Percentiles rank a stretch among this genome's conserved stretches.
Conservation (phyloP, 257 asterid species). For the Dorcoceras hygrometricum region DNA sequence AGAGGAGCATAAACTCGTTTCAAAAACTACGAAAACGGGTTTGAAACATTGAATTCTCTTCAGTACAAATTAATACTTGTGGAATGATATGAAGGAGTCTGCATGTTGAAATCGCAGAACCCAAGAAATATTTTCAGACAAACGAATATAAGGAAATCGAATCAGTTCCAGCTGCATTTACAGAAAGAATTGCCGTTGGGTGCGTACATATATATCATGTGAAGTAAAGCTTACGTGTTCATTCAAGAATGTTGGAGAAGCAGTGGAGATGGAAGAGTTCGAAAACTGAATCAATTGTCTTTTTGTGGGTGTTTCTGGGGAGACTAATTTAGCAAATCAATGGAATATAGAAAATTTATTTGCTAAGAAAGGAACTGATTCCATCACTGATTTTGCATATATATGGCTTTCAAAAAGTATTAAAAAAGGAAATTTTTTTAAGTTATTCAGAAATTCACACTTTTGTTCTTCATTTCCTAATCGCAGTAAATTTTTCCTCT, state of each 20-base stretch:
- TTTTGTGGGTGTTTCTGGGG: not conserved
- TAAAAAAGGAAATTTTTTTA: no score
- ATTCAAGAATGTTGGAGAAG: not conserved
- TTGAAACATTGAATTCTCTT: not conserved
- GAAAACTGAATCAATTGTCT: no score
- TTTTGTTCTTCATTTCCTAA: no score
- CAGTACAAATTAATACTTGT: not conserved
- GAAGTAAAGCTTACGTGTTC: not conserved
- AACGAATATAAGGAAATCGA: not conserved
- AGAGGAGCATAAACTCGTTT: not conserved
- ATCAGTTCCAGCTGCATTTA: not conserved
- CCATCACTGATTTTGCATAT: no score
- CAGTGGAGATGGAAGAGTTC: not conserved
- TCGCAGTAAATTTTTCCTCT: no score
- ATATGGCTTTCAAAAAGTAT: no score
- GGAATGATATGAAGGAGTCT: not conserved
- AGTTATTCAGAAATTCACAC: no score
- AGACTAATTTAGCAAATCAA: no score
- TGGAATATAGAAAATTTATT: not conserved
- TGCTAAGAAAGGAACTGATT: no score
- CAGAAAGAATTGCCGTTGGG: no score
- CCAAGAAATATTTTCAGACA: no score
- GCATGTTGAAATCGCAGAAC: not conserved
- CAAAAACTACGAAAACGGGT: not conserved
- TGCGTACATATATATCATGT: not conserved